phyloP scores from a whole-genome alignment of 1,284 basidiomycete species.

The Volvariella surrecta region DNA sequence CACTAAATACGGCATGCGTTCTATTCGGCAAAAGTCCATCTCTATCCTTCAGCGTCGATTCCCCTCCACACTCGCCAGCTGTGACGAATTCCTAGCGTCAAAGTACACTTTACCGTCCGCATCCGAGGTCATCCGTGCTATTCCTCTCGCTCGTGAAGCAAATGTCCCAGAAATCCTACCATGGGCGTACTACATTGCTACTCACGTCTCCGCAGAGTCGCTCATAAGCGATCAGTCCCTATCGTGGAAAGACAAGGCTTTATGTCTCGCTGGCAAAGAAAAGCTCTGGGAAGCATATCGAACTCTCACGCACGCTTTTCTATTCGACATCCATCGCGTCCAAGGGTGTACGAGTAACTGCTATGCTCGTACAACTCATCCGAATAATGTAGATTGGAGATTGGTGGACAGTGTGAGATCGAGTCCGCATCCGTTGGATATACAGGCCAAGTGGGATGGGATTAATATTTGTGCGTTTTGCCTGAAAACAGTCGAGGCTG shows the following conservation, averaged over 20 bases:
- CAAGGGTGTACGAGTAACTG: constrained; percentile 17
- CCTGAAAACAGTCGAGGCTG: constrained; percentile 15
- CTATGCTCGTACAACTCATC: constrained; percentile 9
- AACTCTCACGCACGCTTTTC: constrained; percentile 22
- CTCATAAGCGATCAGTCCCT: constrained; percentile 23
- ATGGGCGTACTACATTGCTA: constrained; percentile 33
- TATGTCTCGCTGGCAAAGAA: constrained; percentile 28
- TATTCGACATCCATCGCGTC: constrained; percentile 21
- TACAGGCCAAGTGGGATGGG: constrained; percentile 21
- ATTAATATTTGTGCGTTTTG: constrained; percentile 24
- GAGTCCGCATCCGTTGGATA: constrained; percentile 25
- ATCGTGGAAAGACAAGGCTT: constrained; percentile 29
- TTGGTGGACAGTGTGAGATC: constrained; percentile 19
- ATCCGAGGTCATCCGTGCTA: constrained; percentile 25
- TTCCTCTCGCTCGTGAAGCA: constrained; percentile 26
- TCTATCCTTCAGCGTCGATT: constrained; percentile 26
- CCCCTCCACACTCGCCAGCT: constrained; percentile 25
- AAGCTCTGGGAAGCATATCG: constrained; percentile 27
- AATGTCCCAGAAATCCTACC: constrained; percentile 29
- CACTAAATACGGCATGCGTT: constrained; percentile 28
- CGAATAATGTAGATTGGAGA: constrained; percentile 17
- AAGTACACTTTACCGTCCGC: constrained; percentile 24
- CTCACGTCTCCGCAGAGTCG: constrained; percentile 23
- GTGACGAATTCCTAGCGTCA: constrained; percentile 23
- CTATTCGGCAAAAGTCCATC: constrained; percentile 30